phyloP scores from a whole-genome alignment of 2,329 filamentous ascomycete species.

The Arachnopeziza araneosa region DNA sequence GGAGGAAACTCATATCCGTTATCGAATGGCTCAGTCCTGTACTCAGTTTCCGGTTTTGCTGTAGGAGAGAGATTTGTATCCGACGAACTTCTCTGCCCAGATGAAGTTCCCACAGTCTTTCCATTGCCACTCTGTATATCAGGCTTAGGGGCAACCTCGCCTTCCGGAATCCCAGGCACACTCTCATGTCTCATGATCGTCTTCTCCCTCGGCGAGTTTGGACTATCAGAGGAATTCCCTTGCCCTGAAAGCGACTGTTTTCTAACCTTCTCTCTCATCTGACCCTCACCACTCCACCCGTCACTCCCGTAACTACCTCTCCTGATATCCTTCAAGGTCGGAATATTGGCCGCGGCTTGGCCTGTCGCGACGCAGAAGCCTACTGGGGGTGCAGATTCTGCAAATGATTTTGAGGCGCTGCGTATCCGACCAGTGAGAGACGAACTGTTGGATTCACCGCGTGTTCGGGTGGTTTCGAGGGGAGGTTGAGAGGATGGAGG shows the following conservation, averaged over 20 bases:
- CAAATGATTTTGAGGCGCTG: slow-evolving; percentile 34
- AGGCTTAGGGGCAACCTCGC: slow-evolving; percentile 6
- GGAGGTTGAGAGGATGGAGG: neutral
- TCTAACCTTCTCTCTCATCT: slow-evolving; percentile 26
- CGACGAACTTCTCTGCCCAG: neutral
- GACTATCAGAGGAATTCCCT: neutral
- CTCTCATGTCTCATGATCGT: slow-evolving; percentile 12
- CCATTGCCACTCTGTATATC: slow-evolving; percentile 2
- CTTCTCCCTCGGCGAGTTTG: slow-evolving; percentile 10
- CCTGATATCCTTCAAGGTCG: slow-evolving; percentile 28
- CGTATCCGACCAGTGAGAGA: slow-evolving; percentile 19
- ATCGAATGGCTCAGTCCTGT: slow-evolving; percentile 39
- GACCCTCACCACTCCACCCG: slow-evolving; percentile 29
- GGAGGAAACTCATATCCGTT: slow-evolving; percentile 64
- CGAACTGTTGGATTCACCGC: slow-evolving; percentile 3
- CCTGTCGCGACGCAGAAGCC: slow-evolving; percentile 45
- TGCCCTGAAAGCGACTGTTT: slow-evolving; percentile 17
- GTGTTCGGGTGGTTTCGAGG: slow-evolving; percentile 1
- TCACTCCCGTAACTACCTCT: slow-evolving; percentile 27
- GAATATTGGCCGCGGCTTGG: slow-evolving; percentile 34
- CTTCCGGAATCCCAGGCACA: slow-evolving; percentile 21
- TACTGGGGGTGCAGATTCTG: slow-evolving; percentile 41
- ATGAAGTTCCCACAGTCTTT: neutral
- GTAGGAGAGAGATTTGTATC: slow-evolving; percentile 2
- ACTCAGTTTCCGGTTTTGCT: slow-evolving; percentile 11